phyloP scores from a whole-genome alignment of 257 asterid species.

The Ehretia macrophylla region DNA sequence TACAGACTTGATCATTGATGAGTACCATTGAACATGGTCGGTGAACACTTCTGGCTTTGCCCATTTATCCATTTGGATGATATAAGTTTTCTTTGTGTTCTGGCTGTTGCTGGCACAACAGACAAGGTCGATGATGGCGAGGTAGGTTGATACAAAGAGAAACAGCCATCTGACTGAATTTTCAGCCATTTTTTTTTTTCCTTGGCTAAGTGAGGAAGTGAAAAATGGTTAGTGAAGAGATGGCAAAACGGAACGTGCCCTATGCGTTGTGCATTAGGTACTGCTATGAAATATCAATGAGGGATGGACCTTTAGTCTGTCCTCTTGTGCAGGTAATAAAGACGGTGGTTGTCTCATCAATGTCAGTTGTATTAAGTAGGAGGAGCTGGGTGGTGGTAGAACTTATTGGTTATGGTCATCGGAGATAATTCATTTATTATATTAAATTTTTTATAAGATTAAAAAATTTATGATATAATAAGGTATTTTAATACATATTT shows the following conservation, averaged over 20 bases:
- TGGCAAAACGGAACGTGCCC: not conserved
- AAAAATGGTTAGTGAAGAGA: not conserved
- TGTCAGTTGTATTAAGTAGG: slow-evolving; percentile 24
- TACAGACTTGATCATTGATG: slow-evolving; percentile 53
- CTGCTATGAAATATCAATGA: slow-evolving; percentile 10
- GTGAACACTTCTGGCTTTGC: slow-evolving; percentile 64
- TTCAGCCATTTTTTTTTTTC: slow-evolving; percentile 32
- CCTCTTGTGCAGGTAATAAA: slow-evolving; percentile 43
- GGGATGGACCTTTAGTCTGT: slow-evolving; percentile 12
- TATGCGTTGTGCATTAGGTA: slow-evolving; percentile 1
- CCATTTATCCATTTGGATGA: slow-evolving; percentile 58
- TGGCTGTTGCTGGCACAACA: not conserved
- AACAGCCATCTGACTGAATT: slow-evolving; percentile 29
- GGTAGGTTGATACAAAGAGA: slow-evolving; percentile 21
- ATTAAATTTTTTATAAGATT: too few species aligned
- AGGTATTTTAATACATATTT: too few species aligned
- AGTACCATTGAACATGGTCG: slow-evolving; percentile 67
- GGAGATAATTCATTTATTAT: too few species aligned
- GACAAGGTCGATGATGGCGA: slow-evolving; percentile 13
- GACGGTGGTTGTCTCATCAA: slow-evolving; percentile 66
- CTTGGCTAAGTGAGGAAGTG: slow-evolving; percentile 2
- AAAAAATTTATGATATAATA: too few species aligned
- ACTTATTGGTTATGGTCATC: slow-evolving; percentile 18
- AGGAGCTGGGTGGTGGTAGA: slow-evolving; percentile 9
- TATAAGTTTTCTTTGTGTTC: slow-evolving; percentile 49